phyloP scores from a whole-genome alignment of 1,284 basidiomycete species.

The Heterobasidion occidentale region DNA sequence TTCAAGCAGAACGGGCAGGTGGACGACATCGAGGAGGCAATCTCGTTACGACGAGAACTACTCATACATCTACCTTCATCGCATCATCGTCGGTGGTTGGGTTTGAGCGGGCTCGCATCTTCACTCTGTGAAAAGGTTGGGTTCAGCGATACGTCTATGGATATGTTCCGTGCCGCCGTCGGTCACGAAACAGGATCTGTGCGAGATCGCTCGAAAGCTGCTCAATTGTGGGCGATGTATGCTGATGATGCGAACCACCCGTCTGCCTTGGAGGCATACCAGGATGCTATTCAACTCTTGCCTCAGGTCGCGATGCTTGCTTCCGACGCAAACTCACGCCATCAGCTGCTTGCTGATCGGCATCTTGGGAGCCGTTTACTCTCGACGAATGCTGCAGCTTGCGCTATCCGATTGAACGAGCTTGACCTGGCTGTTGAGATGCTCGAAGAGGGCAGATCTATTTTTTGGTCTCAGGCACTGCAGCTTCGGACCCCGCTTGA shows the following conservation, averaged over 20 bases:
- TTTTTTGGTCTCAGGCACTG: conserved; percentile 21
- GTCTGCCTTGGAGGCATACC: background rate
- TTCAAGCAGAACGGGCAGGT: no score
- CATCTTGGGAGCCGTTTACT: background rate
- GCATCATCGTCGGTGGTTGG: no score
- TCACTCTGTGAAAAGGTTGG: no score
- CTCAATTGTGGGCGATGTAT: background rate
- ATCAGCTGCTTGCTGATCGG: background rate
- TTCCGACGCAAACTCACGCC: background rate
- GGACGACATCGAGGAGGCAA: no score
- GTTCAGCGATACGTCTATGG: background rate
- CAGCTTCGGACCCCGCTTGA: conserved; percentile 22
- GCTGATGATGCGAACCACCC: background rate
- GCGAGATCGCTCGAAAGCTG: background rate
- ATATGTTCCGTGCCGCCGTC: background rate
- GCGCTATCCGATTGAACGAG: background rate
- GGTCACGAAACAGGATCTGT: background rate
- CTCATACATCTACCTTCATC: no score
- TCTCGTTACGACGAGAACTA: no score
- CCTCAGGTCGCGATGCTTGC: background rate
- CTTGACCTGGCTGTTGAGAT: conserved; percentile 15
- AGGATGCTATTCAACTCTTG: background rate
- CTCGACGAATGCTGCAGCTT: background rate
- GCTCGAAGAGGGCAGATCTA: conserved; percentile 18
- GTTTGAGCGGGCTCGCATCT: no score